Evolutionary conservation across 169 alveolate genomes (phyloP).

Genomic region (Eimeria necatrix): DNA sequence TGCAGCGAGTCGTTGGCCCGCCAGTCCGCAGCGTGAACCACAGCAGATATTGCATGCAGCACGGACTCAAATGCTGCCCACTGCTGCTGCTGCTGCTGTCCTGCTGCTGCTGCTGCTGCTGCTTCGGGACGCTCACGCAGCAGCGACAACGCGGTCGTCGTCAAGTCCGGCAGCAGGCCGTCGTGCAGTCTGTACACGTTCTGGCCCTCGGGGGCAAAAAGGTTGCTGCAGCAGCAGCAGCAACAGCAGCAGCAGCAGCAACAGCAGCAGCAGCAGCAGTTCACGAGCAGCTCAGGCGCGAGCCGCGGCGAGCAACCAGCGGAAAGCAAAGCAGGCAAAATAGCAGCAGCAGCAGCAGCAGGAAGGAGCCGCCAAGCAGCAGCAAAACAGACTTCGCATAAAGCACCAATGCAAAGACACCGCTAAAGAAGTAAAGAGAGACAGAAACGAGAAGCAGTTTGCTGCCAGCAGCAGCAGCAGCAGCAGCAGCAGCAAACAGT

Average conservation of each 20-base stretch:
- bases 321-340: background rate
- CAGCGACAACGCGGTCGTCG: conserved; percentile 5
- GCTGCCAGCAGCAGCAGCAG: conserved; percentile 15
- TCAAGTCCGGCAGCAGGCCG: conserved; percentile 53
- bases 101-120: background rate
- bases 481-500: conserved; percentile 16
- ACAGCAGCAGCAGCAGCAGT: background rate
- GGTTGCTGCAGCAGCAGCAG: conserved; percentile 52
- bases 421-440: background rate
- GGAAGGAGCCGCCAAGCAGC: background rate
- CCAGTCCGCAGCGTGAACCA: conserved; percentile 51
- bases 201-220: conserved; percentile 35
- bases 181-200: conserved; percentile 16
- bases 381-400: no score
- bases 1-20: conserved; percentile 2
- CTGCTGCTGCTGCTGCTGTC: conserved; percentile 55
- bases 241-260: conserved; percentile 48
- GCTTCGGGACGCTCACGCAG: conserved; percentile 9
- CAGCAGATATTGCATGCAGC: conserved; percentile 40
- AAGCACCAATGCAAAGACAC: background rate
- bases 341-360: conserved; percentile 14
- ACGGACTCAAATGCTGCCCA: conserved; percentile 63
- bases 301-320: background rate
- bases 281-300: background rate
- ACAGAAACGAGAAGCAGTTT: background rate